Evolutionary conservation across 164 flowering plant species (phyloP), one percentile per base, ranked within the genome.

Genomic region (Aristolochia fimbriata): DNA sequence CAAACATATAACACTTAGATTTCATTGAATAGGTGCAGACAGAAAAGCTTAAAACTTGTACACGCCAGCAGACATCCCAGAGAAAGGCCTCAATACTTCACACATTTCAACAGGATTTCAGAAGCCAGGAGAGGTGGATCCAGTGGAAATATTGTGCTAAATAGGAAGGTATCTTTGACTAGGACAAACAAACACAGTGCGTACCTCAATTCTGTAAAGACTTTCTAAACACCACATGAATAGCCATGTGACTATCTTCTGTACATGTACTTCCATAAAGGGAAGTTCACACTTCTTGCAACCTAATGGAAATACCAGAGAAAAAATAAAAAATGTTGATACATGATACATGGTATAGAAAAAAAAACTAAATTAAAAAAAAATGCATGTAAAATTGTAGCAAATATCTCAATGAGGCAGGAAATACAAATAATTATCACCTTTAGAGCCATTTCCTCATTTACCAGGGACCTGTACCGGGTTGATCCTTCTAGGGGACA

Each of bases 401-500:
- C 16, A 11, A 30, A 50, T 19, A 30, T 31, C 0, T 27, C 48
- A 10, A 10, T 11, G 24, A 47, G 43, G 15, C 49, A 16, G 25
- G 50, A 57, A 48, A 4, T 30, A 10, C 3, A 31, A 37, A 37
- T 3, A 19, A 19, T 20, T 51, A 20, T 71, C 68, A 88, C 98
- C 96, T 83, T 83, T 66, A 91, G 45, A 66, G 86, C 91, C 73
- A 83, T 68, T 52, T 91, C 96, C 74, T 94, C 99, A 58, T 77
- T 74, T 11, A 94, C 74, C 1, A 77, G 79, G 61, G 83, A 83
- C 57, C 94, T 74, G 62, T 91, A 91, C 15, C 95, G 83, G 58
- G 81, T 83, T 50, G 93, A 81, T 37, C 93, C 96, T 61, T 94
- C 99, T 47, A 91, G 63, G 3, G 97, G 99, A 57, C 99, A 94